phyloP scores from a whole-genome alignment of 2,329 filamentous ascomycete genomes.

The Dichotomopilus funicola region DNA sequence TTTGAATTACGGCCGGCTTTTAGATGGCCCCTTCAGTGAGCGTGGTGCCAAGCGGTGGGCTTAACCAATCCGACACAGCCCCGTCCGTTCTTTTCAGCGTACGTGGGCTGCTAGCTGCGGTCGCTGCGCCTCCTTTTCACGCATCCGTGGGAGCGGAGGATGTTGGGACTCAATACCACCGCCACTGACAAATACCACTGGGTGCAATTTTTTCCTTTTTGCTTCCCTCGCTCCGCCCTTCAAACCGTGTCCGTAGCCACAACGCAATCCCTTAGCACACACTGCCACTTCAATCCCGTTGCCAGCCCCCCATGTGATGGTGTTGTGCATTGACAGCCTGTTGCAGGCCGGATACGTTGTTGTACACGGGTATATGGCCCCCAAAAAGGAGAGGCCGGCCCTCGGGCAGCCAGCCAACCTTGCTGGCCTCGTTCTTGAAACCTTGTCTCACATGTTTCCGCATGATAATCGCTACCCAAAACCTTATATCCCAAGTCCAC shows the following conservation, averaged over 20 bases:
- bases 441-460: not conserved
- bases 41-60: not conserved
- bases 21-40: too few relatives aligned
- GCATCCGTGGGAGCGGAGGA: not conserved
- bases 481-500: not conserved
- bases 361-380: too few relatives aligned
- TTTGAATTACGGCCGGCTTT: too few relatives aligned
- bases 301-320: slow-evolving; percentile 2
- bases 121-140: slow-evolving; percentile 10
- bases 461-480: not conserved
- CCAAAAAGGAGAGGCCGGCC: not conserved
- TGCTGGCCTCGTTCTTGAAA: slow-evolving; percentile 5
- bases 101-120: slow-evolving; percentile 9
- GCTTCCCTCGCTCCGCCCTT: not conserved
- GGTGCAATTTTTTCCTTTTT: not conserved
- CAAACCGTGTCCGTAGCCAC: not conserved
- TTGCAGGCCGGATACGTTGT: not conserved
- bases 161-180: not conserved
- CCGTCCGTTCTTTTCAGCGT: not conserved
- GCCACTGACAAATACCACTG: not conserved
- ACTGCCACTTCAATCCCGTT: slow-evolving; percentile 5
- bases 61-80: not conserved
- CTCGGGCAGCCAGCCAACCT: not conserved
- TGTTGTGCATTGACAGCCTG: not conserved
- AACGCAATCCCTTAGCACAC: not conserved